Percentiles rank a stretch among this genome's conserved stretches.
Conservation (phyloP, 176 grass and related monocot genomes). For the Hordeum marinum region DNA sequence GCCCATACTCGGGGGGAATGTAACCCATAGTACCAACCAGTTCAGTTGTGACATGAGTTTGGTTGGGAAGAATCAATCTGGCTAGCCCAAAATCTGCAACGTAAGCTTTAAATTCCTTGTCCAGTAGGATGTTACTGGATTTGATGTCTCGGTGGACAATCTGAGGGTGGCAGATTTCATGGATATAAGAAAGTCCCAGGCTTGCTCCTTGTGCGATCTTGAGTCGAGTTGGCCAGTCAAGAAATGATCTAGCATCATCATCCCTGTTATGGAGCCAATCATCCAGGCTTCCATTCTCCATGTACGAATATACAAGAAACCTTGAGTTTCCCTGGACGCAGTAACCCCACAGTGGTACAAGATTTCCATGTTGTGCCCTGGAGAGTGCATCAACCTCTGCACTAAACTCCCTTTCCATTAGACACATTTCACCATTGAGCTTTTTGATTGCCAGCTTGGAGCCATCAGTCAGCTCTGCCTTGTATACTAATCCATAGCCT, state of each 20-base stretch:
- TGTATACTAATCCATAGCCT: slow-evolving; percentile 52
- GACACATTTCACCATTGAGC: slow-evolving; percentile 34
- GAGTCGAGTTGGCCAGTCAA: slow-evolving; percentile 44
- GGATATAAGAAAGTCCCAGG: slow-evolving; percentile 46
- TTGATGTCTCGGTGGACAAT: slow-evolving; percentile 75
- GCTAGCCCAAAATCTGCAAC: slow-evolving; percentile 78
- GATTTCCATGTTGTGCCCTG: slow-evolving; percentile 35
- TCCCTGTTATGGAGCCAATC: slow-evolving; percentile 64
- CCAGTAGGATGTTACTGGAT: slow-evolving; percentile 72
- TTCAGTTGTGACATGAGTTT: slow-evolving; percentile 78
- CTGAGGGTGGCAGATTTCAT: slow-evolving; percentile 46
- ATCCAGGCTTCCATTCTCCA: slow-evolving; percentile 72
- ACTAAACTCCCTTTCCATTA: slow-evolving; percentile 36
- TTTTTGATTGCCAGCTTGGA: slow-evolving; percentile 43
- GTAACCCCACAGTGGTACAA: slow-evolving; percentile 43
- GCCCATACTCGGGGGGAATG: slow-evolving; percentile 72
- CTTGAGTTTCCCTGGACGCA: slow-evolving; percentile 33
- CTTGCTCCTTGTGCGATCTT: slow-evolving; percentile 49
- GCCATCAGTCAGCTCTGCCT: slow-evolving; percentile 22
- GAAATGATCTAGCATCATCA: slow-evolving; percentile 21
- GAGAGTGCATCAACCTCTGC: slow-evolving; percentile 45
- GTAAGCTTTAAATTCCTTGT: slow-evolving; percentile 55
- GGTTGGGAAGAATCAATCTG: slow-evolving; percentile 51
- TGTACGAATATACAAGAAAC: slow-evolving; percentile 45
- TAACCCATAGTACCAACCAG: slow-evolving; percentile 66